Conservation (phyloP, 371 early-diverging fungal species). For the Nematocida parisii region DNA sequence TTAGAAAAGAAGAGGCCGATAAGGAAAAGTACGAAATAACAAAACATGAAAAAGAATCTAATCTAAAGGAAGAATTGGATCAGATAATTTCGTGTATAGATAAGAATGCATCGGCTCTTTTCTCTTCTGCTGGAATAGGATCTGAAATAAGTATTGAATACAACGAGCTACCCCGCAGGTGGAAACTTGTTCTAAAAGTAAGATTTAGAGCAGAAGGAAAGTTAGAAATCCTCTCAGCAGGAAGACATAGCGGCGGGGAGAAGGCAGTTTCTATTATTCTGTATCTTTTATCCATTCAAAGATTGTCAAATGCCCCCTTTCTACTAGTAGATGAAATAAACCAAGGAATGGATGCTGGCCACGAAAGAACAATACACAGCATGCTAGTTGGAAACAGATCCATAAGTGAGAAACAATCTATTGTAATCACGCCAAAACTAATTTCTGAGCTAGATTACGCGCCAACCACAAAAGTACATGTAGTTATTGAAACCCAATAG, state of each 20-base stretch:
- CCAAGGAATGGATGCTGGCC: slow-evolving; percentile 96
- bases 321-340: slow-evolving; percentile 99
- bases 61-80: slow-evolving; percentile 39
- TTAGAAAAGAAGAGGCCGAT: slow-evolving; percentile 18
- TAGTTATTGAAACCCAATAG: slow-evolving; percentile 34
- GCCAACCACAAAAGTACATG: slow-evolving; percentile 77
- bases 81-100: slow-evolving; percentile 32
- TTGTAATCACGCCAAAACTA: slow-evolving; percentile 96
- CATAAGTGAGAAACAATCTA: slow-evolving; percentile 72
- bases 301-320: slow-evolving; percentile 81
- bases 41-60: slow-evolving; percentile 30
- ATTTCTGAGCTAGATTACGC: slow-evolving; percentile 87
- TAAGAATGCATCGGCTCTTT: slow-evolving; percentile 4
- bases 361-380: slow-evolving; percentile 89
- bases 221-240: slow-evolving; percentile 79
- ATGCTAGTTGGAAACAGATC: slow-evolving; percentile 70
- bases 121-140: slow-evolving; percentile 2
- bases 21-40: slow-evolving; percentile 16
- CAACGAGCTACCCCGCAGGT: slow-evolving; percentile 72
- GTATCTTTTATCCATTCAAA: slow-evolving; percentile 88
- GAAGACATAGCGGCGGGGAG: slow-evolving; percentile 90
- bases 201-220: slow-evolving; percentile 76
- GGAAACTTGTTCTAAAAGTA: slow-evolving; percentile 84
- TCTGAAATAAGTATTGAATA: not conserved
- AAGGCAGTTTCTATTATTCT: slow-evolving; percentile 78